Evolutionary conservation across 2,329 filamentous ascomycete genomes (phyloP), one percentile per base, ranked within the genome.

Genomic region (Botryotinia narcissicola): DNA sequence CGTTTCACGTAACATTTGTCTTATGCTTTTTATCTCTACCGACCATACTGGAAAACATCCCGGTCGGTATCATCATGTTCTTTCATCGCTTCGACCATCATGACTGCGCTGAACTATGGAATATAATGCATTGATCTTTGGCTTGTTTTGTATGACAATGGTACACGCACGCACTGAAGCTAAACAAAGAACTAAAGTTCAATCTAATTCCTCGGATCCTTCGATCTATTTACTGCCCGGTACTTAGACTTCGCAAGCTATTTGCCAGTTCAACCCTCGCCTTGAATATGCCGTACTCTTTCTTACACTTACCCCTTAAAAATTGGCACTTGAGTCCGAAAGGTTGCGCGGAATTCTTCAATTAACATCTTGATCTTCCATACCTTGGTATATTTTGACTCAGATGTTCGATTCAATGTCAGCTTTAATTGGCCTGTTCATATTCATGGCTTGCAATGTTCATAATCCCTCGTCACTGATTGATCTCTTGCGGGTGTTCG

Each of bases 61-160:
- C 8, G n/a, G 46, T 25, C 32, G 32, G 25, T 35, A 57, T 66
- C 60, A 32, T 18, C 25, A 25, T 32, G 18, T 62, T 60, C 60
- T 29, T 44, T 35, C 9, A 10, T 61, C 40, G 54, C 42, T 48
- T 48, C 29, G 51, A 20, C 40, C 25, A 42, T 70, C 29, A 12
- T 25, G 68, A 61, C 25, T 59, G 37, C 25, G 44, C 44, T 32
- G 70, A 44, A 54, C 70, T 42, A 59, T 57, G 14, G 3, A 66
- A 37, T 48, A 37, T 59, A 72, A 72, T 66, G 70, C 70, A 64
- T 72, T 72, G 60, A 72, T 68, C 62, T 48, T 22, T 46, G 46
- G n/a, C 60, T 72, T 72, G 70, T 72, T 72, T 72, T 57, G 54
- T 66, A 64, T 64, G 35, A 35, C 6, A 37, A n/a, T 64, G 40